Conservation (phyloP, 78 protist genomes). For the Thecamonas trahens region DNA sequence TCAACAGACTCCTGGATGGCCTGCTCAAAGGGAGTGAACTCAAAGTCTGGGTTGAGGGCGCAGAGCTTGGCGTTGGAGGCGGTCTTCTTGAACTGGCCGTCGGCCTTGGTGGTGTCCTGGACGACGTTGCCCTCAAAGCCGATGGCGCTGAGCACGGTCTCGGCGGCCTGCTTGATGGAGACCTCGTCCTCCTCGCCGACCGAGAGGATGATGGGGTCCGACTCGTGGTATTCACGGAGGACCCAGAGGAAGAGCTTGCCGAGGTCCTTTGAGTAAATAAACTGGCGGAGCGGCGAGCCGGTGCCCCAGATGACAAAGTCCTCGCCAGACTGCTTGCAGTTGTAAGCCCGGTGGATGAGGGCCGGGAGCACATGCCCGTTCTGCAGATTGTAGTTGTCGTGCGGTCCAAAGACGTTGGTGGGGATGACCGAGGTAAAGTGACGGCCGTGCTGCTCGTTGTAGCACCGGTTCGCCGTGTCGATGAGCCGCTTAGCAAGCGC, state of each 20-base stretch:
- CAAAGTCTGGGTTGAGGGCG: slow-evolving; percentile 50
- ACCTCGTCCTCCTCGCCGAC: slow-evolving; percentile 83
- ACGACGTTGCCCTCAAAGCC: slow-evolving; percentile 24
- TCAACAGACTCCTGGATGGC: slow-evolving; percentile 45
- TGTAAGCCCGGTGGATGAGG: slow-evolving; percentile 72
- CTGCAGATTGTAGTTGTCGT: slow-evolving; percentile 74
- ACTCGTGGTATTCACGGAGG: slow-evolving; percentile 54
- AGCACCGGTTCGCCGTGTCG: slow-evolving; percentile 62
- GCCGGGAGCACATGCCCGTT: slow-evolving; percentile 88
- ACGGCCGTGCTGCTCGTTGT: slow-evolving; percentile 66
- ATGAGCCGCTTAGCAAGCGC: slow-evolving; percentile 89
- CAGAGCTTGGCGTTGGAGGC: slow-evolving; percentile 78
- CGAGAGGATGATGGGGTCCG: slow-evolving; percentile 76
- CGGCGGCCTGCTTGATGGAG: slow-evolving; percentile 63
- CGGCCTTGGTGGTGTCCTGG: slow-evolving; percentile 76
- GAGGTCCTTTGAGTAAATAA: slow-evolving; percentile 74
- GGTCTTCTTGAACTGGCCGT: slow-evolving; percentile 92
- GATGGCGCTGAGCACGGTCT: slow-evolving; percentile 51
- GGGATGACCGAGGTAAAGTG: slow-evolving; percentile 80
- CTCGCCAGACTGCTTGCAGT: slow-evolving; percentile 42
- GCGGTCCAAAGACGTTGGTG: slow-evolving; percentile 81
- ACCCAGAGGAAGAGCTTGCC: slow-evolving; percentile 70
- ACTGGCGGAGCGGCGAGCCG: slow-evolving; percentile 87
- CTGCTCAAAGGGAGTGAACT: slow-evolving; percentile 74
- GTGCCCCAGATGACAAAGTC: slow-evolving; percentile 68